Conservation (phyloP, 1,284 basidiomycete species). For the Neolentinus lepideus region DNA sequence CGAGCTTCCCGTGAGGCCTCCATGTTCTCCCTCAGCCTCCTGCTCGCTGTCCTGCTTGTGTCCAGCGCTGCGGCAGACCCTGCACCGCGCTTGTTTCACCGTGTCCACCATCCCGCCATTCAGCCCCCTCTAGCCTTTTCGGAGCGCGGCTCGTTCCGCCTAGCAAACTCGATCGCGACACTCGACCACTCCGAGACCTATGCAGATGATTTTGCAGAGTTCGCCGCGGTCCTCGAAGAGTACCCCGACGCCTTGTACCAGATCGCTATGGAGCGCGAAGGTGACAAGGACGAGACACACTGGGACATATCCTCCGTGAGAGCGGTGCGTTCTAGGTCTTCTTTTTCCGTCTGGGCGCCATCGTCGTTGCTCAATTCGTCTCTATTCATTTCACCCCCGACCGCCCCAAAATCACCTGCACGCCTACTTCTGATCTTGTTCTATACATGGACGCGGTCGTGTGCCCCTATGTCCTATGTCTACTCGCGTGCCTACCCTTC, state of each 20-base stretch:
- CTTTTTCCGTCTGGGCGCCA: not conserved
- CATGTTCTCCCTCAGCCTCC: not conserved
- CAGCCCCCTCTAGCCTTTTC: not conserved
- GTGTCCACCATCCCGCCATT: not conserved
- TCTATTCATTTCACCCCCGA: slow-evolving; percentile 4
- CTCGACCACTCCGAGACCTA: slow-evolving; percentile 4
- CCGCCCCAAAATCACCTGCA: not conserved
- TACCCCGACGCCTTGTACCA: slow-evolving; percentile 56
- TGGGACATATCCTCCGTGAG: slow-evolving; percentile 70
- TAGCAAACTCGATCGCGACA: not conserved
- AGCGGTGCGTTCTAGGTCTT: slow-evolving; percentile 42
- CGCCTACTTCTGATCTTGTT: not conserved
- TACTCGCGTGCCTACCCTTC: slow-evolving; percentile 6
- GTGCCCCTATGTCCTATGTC: not conserved
- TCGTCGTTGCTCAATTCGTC: slow-evolving; percentile 2
- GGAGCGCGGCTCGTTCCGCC: not conserved
- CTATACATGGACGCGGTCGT: not conserved
- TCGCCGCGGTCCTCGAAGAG: slow-evolving; percentile 30
- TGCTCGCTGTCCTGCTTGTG: not conserved
- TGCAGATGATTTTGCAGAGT: slow-evolving; percentile 32
- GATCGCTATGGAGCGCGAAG: slow-evolving; percentile 57
- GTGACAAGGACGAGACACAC: slow-evolving; percentile 32
- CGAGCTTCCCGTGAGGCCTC: not conserved
- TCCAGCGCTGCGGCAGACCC: not conserved
- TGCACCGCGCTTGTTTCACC: not conserved